A percentile compares a stretch with the other conserved stretches of the same genome.
Evolutionary conservation across 805 yeast species (phyloP).

Genomic region (Myxozyma udenii): DNA sequence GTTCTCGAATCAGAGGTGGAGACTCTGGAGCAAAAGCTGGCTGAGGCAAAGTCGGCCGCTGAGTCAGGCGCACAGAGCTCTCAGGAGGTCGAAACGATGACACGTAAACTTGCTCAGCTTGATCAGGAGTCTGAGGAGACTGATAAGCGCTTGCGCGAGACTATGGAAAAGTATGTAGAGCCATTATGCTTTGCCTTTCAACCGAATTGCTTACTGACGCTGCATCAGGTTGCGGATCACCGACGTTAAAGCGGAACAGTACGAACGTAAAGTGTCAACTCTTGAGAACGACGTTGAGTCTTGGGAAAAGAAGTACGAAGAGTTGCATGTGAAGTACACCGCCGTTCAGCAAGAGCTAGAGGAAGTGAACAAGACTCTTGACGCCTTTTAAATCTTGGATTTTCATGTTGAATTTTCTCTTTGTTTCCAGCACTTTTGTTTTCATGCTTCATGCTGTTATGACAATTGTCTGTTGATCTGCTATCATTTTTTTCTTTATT

Average conservation of each 20-base stretch:
- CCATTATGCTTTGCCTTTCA: not conserved
- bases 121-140: slow-evolving; percentile 90
- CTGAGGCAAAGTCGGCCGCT: slow-evolving; percentile 55
- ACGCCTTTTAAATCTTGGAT: slow-evolving; percentile 48
- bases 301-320: slow-evolving; percentile 88
- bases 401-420: too few species aligned
- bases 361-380: slow-evolving; percentile 94
- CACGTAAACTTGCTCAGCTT: slow-evolving; percentile 82
- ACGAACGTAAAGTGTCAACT: slow-evolving; percentile 89
- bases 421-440: not conserved
- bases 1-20: slow-evolving; percentile 77
- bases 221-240: slow-evolving; percentile 72
- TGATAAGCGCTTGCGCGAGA: slow-evolving; percentile 85
- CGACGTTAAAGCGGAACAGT: slow-evolving; percentile 92
- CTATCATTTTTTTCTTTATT: too few species aligned
- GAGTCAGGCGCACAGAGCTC: slow-evolving; percentile 52
- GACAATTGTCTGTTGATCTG: too few species aligned
- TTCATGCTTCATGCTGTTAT: not conserved
- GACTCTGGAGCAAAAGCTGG: slow-evolving; percentile 67
- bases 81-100: slow-evolving; percentile 82
- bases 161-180: slow-evolving; percentile 62
- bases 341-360: slow-evolving; percentile 91
- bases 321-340: slow-evolving; percentile 73
- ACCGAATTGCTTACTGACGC: not conserved
- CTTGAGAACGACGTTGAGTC: slow-evolving; percentile 89